Evolutionary conservation across 148 eudicot genomes (phyloP).

Genomic region (Hydrangea macrophylla): DNA sequence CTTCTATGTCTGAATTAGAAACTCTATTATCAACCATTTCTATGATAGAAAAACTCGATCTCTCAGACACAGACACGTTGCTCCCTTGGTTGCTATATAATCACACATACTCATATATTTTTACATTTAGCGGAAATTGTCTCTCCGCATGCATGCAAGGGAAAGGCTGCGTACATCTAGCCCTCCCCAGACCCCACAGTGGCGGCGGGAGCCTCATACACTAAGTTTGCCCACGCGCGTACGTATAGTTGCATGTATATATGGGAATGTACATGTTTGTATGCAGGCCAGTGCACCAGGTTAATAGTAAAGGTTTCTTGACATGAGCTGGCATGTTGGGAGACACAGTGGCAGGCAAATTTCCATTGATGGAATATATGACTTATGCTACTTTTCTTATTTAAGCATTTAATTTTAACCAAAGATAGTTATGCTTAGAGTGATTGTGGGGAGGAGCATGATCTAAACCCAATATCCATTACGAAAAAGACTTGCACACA

Average conservation of each 20-base stretch:
- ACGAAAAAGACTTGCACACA: neutral
- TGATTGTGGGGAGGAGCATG: neutral
- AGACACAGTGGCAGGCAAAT: neutral
- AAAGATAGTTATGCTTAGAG: neutral
- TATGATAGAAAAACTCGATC: neutral
- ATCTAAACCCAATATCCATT: neutral
- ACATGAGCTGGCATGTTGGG: neutral
- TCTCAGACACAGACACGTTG: neutral
- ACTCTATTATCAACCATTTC: neutral
- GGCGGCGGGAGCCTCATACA: too few species aligned
- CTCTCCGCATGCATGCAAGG: too few species aligned
- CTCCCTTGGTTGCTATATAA: neutral
- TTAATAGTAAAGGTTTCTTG: neutral
- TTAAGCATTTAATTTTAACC: neutral
- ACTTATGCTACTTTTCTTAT: neutral
- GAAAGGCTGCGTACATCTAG: too few species aligned
- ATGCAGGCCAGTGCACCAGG: neutral
- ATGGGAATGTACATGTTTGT: neutral
- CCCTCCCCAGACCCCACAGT: too few species aligned
- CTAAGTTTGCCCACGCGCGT: neutral
- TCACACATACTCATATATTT: too few species aligned
- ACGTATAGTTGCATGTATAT: neutral
- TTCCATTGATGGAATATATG: neutral
- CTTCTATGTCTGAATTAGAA: neutral
- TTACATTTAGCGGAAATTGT: too few species aligned